Percentiles rank a stretch among this genome's conserved stretches.
Conservation (phyloP, 768 basidiomycete genomes). For the Lentinus tigrinus region DNA sequence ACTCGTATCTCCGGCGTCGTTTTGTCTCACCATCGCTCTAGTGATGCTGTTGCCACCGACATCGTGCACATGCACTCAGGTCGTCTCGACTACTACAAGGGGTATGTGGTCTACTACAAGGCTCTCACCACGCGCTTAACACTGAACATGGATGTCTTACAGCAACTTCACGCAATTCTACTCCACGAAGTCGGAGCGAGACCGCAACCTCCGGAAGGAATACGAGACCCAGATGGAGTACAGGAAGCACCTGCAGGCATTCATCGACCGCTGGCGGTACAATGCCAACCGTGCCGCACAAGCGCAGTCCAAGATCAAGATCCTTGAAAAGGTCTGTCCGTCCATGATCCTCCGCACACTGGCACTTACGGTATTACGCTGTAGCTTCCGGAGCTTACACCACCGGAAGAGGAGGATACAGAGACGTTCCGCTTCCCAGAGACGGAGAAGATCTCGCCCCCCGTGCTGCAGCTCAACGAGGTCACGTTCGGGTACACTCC, state of each 20-base stretch:
- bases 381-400: conserved; percentile 87
- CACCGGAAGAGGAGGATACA: conserved; percentile 89
- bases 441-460: conserved; percentile 96
- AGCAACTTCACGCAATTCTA: conserved; percentile 99
- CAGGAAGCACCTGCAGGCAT: conserved; percentile 92
- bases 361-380: background rate
- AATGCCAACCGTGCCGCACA: conserved; percentile 84
- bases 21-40: conserved; percentile 24
- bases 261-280: conserved; percentile 98
- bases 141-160: background rate
- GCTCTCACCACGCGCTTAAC: background rate
- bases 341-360: background rate
- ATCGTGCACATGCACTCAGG: conserved; percentile 95
- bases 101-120: conserved; percentile 41
- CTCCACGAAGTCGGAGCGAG: conserved; percentile 94
- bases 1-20: too few relatives aligned
- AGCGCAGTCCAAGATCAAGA: conserved; percentile 57
- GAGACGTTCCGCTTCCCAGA: conserved; percentile 98
- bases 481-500: conserved; percentile 85
- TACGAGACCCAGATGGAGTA: conserved; percentile 97
- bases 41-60: conserved; percentile 95
- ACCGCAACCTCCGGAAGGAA: conserved; percentile 87
- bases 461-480: conserved; percentile 87
- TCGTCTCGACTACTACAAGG: conserved; percentile 96
- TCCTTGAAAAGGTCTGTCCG: conserved; percentile 63